These are phyloP conservation scores for Lagenidium sp. DNA, from an alignment of 352 stramenopile genomes.

Conservation along the genomic window DNA sequence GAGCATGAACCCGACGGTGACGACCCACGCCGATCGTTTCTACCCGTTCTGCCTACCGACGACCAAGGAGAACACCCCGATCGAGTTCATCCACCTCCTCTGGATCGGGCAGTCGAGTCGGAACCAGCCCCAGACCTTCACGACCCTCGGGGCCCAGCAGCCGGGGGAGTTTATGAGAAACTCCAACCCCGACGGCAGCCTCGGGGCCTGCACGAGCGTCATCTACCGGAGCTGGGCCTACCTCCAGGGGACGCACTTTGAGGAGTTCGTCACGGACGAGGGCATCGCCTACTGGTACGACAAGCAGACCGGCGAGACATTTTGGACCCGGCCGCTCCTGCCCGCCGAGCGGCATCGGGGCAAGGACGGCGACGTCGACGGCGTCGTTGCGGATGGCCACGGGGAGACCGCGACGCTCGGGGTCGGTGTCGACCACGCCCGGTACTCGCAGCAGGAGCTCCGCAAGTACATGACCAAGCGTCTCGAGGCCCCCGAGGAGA, in stretches of 20 bases:
- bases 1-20: slow-evolving; percentile 78
- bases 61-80: slow-evolving; percentile 86
- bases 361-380: slow-evolving; percentile 73
- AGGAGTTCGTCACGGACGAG: slow-evolving; percentile 89
- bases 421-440: slow-evolving; percentile 39
- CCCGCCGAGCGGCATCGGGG: slow-evolving; percentile 65
- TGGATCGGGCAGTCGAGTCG: slow-evolving; percentile 81
- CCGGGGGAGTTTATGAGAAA: slow-evolving; percentile 90
- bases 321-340: slow-evolving; percentile 85
- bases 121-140: slow-evolving; percentile 90
- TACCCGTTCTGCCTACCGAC: slow-evolving; percentile 92
- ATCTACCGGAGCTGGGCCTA: slow-evolving; percentile 92
- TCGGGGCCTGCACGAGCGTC: slow-evolving; percentile 77
- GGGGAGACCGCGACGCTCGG: slow-evolving; percentile 69
- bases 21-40: slow-evolving; percentile 74
- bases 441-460: slow-evolving; percentile 61
- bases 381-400: slow-evolving; percentile 61
- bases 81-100: slow-evolving; percentile 91
- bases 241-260: slow-evolving; percentile 71
- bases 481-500: slow-evolving; percentile 65
- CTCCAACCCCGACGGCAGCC: slow-evolving; percentile 50
- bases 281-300: slow-evolving; percentile 90
- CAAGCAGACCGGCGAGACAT: slow-evolving; percentile 75
- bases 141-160: slow-evolving; percentile 81
- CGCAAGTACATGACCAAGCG: slow-evolving; percentile 82